phyloP scores from a whole-genome alignment of 192 early-diverging fungal species.

The Spizellomyces punctatus region DNA sequence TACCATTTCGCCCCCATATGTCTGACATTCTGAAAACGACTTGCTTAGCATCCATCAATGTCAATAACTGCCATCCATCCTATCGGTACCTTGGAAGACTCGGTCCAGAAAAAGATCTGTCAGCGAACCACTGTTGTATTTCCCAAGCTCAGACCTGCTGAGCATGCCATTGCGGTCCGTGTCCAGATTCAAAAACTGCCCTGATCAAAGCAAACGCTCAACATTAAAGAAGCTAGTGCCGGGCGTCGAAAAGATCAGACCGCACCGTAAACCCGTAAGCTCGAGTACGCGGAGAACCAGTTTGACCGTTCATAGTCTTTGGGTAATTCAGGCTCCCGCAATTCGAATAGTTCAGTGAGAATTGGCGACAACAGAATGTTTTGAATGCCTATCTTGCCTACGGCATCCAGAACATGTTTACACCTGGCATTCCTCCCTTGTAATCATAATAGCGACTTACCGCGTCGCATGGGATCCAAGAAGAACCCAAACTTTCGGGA shows the following conservation, averaged over 20 bases:
- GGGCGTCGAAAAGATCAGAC: neutral
- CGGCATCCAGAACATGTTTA: neutral
- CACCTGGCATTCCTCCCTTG: neutral
- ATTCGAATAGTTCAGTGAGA: constrained; percentile 56
- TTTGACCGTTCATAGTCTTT: constrained; percentile 43
- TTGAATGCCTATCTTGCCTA: constrained; percentile 50
- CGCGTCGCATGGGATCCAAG: constrained; percentile 48
- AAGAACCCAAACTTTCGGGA: constrained; percentile 57
- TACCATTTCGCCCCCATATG: constrained; percentile 46
- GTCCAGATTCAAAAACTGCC: constrained; percentile 54
- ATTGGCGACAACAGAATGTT: constrained; percentile 54
- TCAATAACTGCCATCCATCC: neutral
- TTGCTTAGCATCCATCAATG: neutral
- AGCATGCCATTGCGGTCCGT: constrained; percentile 54
- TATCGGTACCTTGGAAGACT: constrained; percentile 45
- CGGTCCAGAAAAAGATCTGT: constrained; percentile 54
- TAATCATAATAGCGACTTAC: constrained; percentile 21
- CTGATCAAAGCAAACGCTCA: constrained; percentile 26
- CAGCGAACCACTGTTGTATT: constrained; percentile 47
- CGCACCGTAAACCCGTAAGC: constrained; percentile 45
- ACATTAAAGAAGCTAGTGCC: neutral
- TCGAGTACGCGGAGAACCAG: constrained; percentile 53
- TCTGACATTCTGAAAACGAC: constrained; percentile 39
- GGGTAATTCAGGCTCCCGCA: constrained; percentile 51
- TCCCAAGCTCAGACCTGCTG: constrained; percentile 40